These are phyloP conservation scores for Fusarium dimerum DNA, from an alignment of 2,329 filamentous ascomycete species.

Conservation along the genomic window DNA sequence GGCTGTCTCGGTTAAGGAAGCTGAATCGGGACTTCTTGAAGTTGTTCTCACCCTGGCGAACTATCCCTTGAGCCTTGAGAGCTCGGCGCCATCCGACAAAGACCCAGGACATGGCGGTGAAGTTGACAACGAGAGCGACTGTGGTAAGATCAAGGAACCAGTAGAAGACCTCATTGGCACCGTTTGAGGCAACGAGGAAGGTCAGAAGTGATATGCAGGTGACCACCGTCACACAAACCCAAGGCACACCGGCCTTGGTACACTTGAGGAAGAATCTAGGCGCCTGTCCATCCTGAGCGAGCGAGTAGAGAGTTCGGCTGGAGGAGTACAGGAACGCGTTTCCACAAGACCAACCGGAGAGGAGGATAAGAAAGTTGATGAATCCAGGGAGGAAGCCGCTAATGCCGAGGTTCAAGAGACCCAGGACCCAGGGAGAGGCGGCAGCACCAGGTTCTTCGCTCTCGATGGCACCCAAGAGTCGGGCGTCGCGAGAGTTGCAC, in stretches of 20 bases:
- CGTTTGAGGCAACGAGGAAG: conserved; percentile 50
- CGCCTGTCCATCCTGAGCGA: conserved; percentile 40
- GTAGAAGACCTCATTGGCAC: conserved; percentile 49
- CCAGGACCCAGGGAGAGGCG: conserved; percentile 56
- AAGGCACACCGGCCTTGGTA: conserved; percentile 59
- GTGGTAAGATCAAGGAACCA: conserved; percentile 59
- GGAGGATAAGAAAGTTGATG: conserved; percentile 63
- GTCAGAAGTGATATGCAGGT: conserved; percentile 50
- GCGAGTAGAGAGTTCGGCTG: no score
- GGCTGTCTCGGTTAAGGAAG: conserved; percentile 18
- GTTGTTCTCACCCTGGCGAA: no score
- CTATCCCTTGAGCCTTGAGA: conserved; percentile 44
- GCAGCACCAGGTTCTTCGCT: conserved; percentile 54
- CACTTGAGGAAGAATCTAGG: conserved; percentile 55
- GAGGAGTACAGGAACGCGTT: conserved; percentile 52
- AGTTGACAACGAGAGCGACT: conserved; percentile 58
- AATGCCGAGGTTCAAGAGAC: conserved; percentile 51
- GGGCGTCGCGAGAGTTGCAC: conserved; percentile 50
- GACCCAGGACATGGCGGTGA: conserved; percentile 43
- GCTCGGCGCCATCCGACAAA: conserved; percentile 51
- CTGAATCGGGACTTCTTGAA: conserved; percentile 34
- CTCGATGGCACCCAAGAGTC: conserved; percentile 43
- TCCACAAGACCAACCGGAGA: conserved; percentile 45
- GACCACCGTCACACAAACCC: conserved; percentile 52
- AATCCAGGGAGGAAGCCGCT: conserved; percentile 49